Evolutionary conservation across 2,329 filamentous ascomycete species (phyloP), one percentile per base, ranked within the genome.

Genomic region (Nigrograna mackinnonii): DNA sequence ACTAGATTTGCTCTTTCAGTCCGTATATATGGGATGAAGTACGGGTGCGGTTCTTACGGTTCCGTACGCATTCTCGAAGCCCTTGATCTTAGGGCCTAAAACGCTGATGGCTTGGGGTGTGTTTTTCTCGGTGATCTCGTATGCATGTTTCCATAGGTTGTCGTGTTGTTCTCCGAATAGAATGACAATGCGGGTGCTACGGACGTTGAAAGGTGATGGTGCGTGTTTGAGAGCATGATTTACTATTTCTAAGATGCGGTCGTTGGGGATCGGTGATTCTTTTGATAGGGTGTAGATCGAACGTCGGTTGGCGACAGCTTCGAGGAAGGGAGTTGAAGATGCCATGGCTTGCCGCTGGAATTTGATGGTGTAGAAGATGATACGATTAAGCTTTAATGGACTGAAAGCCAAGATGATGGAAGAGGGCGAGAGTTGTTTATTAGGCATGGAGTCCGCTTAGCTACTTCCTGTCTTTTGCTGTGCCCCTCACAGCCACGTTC

Each of bases 121-220:
- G 7, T 24, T 30, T 26, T 49, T 39, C 28, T 52, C 46, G 11
- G 49, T 56, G 20, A 52, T 28, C 24, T 46, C 43, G 46, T 50
- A 53, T 6, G 52, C 54, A 14, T 54, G 37, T 6, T 58, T 44
- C 59, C 60, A 62, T 17, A 62, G 49, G 17, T 53, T 50, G 18
- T 40, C 41, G 37, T 62, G 59, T 12, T 58, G 49, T 4, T 46
- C 46, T 21, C 53, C 53, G 20, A 62, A 57, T n/a, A 62, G 46
- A 14, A 64, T 45, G n/a, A 64, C 50, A 28, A 43, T 49, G 31
- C 60, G 56, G 21, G 50, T 40, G 47, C 54, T 60, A 26, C 58
- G 60, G n/a, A 58, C 52, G 38, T 64, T 61, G 55, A 62, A 64
- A 4, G 60, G 49, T 2, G 56, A 60, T 14, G 57, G 60, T 5